phyloP scores from a whole-genome alignment of 2,329 filamentous ascomycete species.

The Lasiodiplodia citricola region DNA sequence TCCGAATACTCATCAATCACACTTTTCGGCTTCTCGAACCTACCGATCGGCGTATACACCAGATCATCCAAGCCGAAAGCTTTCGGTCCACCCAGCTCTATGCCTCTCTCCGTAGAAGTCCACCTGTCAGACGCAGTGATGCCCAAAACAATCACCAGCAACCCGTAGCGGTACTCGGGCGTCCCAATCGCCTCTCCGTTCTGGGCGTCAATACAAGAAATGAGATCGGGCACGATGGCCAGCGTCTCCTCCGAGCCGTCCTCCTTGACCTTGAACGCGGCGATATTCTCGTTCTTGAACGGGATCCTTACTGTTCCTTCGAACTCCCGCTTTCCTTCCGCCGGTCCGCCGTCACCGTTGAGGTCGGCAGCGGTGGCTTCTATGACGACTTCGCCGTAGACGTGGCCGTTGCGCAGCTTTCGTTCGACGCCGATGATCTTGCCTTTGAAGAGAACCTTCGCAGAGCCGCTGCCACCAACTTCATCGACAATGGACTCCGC shows the following conservation, averaged over 20 bases:
- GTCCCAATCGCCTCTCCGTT: constrained; percentile 58
- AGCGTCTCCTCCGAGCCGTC: constrained; percentile 43
- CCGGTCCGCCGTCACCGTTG: background rate
- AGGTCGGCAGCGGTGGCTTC: constrained; percentile 23
- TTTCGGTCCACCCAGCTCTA: constrained; percentile 57
- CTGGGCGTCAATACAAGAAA: constrained; percentile 53
- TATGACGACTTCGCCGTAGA: constrained; percentile 50
- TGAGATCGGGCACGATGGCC: constrained; percentile 50
- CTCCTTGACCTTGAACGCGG: constrained; percentile 33
- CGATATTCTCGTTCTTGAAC: constrained; percentile 40
- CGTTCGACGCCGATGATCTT: constrained; percentile 53
- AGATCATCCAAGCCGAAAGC: constrained; percentile 57
- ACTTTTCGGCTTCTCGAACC: constrained; percentile 57
- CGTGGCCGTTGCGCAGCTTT: constrained; percentile 48
- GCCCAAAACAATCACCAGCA: constrained; percentile 58
- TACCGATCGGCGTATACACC: constrained; percentile 57
- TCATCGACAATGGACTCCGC: constrained; percentile 49
- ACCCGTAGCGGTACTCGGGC: constrained; percentile 61
- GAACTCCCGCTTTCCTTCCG: background rate
- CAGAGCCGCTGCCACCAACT: constrained; percentile 45
- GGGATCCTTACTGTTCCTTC: constrained; percentile 30
- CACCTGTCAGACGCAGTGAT: constrained; percentile 61
- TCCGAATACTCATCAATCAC: constrained; percentile 57
- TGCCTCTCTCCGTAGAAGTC: constrained; percentile 55
- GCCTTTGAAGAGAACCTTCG: constrained; percentile 50